Evolutionary conservation across 345 rosid genomes (phyloP), one percentile per base, ranked within the genome.

Genomic region (Eutrema heterophyllum): DNA sequence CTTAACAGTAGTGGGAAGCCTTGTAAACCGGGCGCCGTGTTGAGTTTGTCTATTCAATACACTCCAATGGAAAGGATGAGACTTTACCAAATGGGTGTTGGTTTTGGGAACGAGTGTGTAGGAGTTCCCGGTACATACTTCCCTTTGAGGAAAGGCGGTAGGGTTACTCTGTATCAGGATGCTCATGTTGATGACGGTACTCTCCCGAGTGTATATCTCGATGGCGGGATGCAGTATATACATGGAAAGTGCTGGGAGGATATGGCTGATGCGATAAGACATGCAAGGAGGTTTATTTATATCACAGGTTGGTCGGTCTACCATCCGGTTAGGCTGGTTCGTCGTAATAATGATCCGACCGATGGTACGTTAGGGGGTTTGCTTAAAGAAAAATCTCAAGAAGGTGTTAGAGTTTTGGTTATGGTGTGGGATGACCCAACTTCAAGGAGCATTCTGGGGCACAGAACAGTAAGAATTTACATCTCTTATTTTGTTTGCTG

Each of bases 381-480:
- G 79, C 90, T 93, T 32, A 90, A 85, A 73, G 60, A 14, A 36
- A 93, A 90, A 81, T 93, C 98, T 67, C 97, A 86, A 64, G 97
- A 93, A 83, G 97, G 98, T 76, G 98, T 93, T 13, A 78, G 97
- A 70, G 98, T 93, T 64, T 84, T 93, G 78, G 86, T 93, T 48
- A 88, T 93, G 65, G 88, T 89, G 27, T 93, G 98, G 98, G 97
- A 93, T 85, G 98, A 93, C 84, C 98, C 97, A 30, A 86, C 96
- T 65, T 93, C 98, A 39, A 83, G 75, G 73, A 87, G 88, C 82
- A 41, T 90, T 71, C 48, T 87, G 46, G 91, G 91, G 41, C 74
- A 45, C 68, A 86, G 79, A 75, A 88, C 76, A 41, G 97, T 93
- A 21, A 21, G 24, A 21, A 21, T 21, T 21, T 21, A 21, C 1